These are phyloP conservation scores for Zygosaccharomyces bailii DNA, from an alignment of 805 yeast species.

Conservation along the genomic window DNA sequence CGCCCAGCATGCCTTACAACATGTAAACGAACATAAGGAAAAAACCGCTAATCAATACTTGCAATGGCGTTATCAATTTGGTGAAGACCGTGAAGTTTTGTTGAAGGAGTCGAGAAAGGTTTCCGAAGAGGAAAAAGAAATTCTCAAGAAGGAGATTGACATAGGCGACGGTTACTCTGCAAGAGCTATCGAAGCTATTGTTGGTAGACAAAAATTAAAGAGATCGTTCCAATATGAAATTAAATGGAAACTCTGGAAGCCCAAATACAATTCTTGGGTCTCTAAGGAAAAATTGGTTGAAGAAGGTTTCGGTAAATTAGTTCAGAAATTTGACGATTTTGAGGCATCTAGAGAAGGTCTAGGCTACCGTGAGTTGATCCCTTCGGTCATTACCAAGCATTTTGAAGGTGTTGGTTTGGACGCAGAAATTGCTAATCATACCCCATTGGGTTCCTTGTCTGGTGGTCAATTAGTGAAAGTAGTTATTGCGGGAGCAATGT, in stretches of 20 bases:
- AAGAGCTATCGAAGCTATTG: constrained; percentile 87
- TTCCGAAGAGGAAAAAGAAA: constrained; percentile 64
- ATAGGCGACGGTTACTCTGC: constrained; percentile 84
- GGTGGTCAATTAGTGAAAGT: constrained; percentile 99
- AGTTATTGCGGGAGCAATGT: constrained; percentile 99
- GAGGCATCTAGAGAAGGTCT: constrained; percentile 99
- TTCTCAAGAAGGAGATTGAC: constrained; percentile 75
- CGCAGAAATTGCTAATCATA: constrained; percentile 97
- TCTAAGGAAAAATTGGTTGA: constrained; percentile 76
- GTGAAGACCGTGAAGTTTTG: constrained; percentile 96
- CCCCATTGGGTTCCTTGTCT: constrained; percentile 92
- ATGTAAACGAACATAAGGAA: constrained; percentile 95
- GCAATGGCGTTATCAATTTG: constrained; percentile 97
- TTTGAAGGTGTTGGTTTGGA: constrained; percentile 97
- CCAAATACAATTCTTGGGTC: constrained; percentile 92
- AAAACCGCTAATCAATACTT: constrained; percentile 96
- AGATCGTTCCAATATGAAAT: constrained; percentile 95
- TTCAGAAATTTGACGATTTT: constrained; percentile 96
- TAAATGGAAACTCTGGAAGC: constrained; percentile 90
- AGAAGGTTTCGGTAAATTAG: constrained; percentile 84
- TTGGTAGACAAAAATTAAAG: constrained; percentile 95
- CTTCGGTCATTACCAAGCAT: constrained; percentile 91
- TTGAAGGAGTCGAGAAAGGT: constrained; percentile 90
- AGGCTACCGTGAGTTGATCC: constrained; percentile 92
- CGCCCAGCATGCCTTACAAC: constrained; percentile 98